phyloP scores from a whole-genome alignment of 768 basidiomycete species.

The Lentinula edodes region DNA sequence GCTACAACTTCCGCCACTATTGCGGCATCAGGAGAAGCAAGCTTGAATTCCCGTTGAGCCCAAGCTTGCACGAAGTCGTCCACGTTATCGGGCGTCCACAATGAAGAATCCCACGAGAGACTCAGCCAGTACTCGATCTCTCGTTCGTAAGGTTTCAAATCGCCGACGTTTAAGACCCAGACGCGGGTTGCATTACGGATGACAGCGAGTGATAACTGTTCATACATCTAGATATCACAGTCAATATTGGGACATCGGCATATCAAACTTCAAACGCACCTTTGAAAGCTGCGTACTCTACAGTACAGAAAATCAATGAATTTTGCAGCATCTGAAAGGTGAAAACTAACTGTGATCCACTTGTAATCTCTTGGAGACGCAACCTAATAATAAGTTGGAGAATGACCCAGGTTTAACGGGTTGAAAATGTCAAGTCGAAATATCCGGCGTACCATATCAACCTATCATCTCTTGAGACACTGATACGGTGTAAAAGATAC shows the following conservation, averaged over 20 bases:
- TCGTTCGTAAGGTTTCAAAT: conserved; percentile 70
- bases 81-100: conserved; percentile 51
- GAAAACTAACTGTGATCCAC: conserved; percentile 51
- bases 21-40: conserved; percentile 31
- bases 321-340: background rate
- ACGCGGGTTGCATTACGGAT: conserved; percentile 52
- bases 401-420: background rate
- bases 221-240: conserved; percentile 37
- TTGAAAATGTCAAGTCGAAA: background rate
- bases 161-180: conserved; percentile 75
- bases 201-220: conserved; percentile 65
- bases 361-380: conserved; percentile 65
- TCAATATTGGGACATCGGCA: background rate
- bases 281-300: conserved; percentile 52
- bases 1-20: conserved; percentile 47
- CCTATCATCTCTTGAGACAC: conserved; percentile 17
- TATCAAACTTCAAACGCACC: conserved; percentile 16
- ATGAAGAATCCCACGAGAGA: conserved; percentile 53
- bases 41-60: conserved; percentile 62
- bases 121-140: conserved; percentile 65
- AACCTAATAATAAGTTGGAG: conserved; percentile 30
- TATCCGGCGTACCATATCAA: conserved; percentile 36
- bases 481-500: too few relatives aligned
- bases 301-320: background rate
- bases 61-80: conserved; percentile 47